These are phyloP conservation scores for Alternaria atra DNA, from an alignment of 2,329 filamentous ascomycete genomes.

Conservation along the genomic window DNA sequence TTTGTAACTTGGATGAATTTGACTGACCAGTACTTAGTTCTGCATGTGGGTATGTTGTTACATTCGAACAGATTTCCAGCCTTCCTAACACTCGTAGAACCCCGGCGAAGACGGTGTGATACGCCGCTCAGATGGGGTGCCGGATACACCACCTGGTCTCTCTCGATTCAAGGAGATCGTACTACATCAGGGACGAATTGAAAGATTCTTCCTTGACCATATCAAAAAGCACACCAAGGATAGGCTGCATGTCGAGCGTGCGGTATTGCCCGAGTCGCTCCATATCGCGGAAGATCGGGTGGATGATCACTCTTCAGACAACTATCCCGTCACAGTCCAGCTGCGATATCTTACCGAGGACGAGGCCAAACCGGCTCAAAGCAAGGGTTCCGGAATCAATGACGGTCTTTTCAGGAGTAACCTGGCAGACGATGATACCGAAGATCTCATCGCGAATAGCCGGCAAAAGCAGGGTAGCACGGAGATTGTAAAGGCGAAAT, in stretches of 20 bases:
- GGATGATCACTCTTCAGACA: constrained; percentile 55
- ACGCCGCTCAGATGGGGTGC: constrained; percentile 66
- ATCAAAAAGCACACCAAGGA: constrained; percentile 66
- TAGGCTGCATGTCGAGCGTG: constrained; percentile 63
- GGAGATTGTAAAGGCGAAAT: constrained; percentile 65
- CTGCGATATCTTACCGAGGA: constrained; percentile 67
- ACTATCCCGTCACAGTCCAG: constrained; percentile 69
- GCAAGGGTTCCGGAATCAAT: constrained; percentile 43
- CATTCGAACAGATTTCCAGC: background rate
- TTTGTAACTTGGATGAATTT: background rate
- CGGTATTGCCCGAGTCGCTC: constrained; percentile 66
- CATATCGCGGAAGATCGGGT: constrained; percentile 62
- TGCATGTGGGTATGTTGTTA: constrained; percentile 50
- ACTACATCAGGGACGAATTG: constrained; percentile 75
- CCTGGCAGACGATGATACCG: constrained; percentile 65
- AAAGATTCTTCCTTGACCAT: constrained; percentile 71
- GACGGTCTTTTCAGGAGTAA: constrained; percentile 70
- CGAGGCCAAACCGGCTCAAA: constrained; percentile 63
- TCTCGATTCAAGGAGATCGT: constrained; percentile 72
- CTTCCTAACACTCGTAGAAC: constrained; percentile 55
- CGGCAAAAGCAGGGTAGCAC: constrained; percentile 44
- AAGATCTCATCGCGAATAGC: constrained; percentile 59
- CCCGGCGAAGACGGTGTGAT: constrained; percentile 68
- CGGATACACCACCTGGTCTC: constrained; percentile 69
- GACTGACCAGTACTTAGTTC: constrained; percentile 32